These are phyloP conservation scores for Moringa oleifera DNA, from an alignment of 345 rosid species.

Conservation along the genomic window DNA sequence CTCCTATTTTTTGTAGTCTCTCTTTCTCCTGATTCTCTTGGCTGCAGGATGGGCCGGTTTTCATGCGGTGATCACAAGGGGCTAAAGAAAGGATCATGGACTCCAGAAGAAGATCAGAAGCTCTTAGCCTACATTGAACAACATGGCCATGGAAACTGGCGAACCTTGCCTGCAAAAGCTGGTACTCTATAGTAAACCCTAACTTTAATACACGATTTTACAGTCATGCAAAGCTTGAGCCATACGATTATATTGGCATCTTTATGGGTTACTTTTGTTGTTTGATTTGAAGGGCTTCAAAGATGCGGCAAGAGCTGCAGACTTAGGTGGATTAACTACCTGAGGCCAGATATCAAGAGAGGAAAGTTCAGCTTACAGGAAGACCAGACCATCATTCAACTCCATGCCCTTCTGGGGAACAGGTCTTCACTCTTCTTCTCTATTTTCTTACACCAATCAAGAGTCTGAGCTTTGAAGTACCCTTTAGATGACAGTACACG, in stretches of 20 bases:
- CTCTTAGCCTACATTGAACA: conserved; percentile 32
- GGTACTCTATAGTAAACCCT: no score
- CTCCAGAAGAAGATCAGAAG: conserved; percentile 37
- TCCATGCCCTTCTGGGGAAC: conserved; percentile 44
- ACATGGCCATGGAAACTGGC: conserved; percentile 40
- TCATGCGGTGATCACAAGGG: conserved; percentile 32
- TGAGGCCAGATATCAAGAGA: conserved; percentile 43
- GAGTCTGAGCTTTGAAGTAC: no score
- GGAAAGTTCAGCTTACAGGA: conserved; percentile 40
- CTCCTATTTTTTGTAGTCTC: no score
- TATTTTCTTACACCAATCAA: no score
- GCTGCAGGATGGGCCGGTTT: conserved; percentile 5
- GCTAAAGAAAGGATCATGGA: conserved; percentile 21
- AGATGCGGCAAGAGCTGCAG: conserved; percentile 53
- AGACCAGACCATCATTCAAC: conserved; percentile 46
- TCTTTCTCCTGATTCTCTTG: no score
- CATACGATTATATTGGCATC: no score
- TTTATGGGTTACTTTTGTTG: background rate
- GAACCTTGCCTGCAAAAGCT: conserved; percentile 33
- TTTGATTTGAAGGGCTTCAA: conserved; percentile 24
- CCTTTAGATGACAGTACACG: no score
- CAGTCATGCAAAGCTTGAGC: no score
- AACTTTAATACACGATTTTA: no score
- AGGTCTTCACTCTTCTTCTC: no score
- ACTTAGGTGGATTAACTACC: conserved; percentile 44